Evolutionary conservation across 1,284 basidiomycete species (phyloP), one percentile per base, ranked within the genome.

Genomic region (Malassezia sympodialis): DNA sequence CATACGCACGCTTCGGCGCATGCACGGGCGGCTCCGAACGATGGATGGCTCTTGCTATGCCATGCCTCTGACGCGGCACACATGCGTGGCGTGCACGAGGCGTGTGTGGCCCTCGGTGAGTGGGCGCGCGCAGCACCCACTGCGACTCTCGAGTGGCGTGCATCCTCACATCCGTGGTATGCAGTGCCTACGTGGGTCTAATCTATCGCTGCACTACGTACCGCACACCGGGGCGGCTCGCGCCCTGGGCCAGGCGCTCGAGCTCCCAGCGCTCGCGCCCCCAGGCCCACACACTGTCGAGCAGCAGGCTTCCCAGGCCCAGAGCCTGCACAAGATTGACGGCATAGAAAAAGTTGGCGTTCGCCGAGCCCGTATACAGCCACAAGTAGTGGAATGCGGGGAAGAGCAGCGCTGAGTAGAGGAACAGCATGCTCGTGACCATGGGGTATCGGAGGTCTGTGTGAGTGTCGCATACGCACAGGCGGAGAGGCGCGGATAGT

Each of bases 301-400:
- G 79, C 31, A 93, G 68, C 4, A 84, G 84, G n/a, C 85, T 81
- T 0, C 87, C 88, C 50, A 89, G 85, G 8, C 86, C 87, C 64
- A 90, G 80, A 0, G 87, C 90, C 76, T 91, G 91, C 4, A 98
- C 91, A 62, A 96, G 79, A 1, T 89, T 96, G 4, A 86, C 85
- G 0, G 93, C 93, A 70, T 96, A 98, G 78, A 89, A 96, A 77
- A 98, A 99, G 75, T 98, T 98, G 41, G 93, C 90, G 69, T 98
- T 98, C 1, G 90, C 93, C 5, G 90, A 88, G 0, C 90, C 91
- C 47, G 90, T 86, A 8, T 80, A 79, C 4, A 96, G 81, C 93
- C 94, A 98, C 4, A 96, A 79, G 58, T 89, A 82, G 68, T 94
- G 84, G 75, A 98, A 91, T 15, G 94, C 80, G 0, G 90, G 91